These are phyloP conservation scores for Trichoderma gamsii DNA, from an alignment of 495 filamentous ascomycete species.

Conservation along the genomic window DNA sequence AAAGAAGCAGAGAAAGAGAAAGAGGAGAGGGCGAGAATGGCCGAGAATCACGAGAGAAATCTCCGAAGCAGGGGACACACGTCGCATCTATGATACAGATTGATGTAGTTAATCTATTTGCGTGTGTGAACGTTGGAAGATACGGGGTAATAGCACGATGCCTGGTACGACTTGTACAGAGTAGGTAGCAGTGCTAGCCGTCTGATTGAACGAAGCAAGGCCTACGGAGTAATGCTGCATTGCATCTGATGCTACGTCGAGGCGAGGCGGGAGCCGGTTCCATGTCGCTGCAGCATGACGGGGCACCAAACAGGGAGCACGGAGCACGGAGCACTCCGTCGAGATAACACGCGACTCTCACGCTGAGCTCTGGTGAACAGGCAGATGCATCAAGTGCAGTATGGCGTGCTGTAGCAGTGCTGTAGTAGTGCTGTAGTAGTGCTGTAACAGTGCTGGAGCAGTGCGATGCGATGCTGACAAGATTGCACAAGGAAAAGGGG, in stretches of 20 bases:
- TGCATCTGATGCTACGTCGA: background rate
- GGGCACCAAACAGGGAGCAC: background rate
- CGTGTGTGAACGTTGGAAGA: too few species aligned
- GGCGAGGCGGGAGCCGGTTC: background rate
- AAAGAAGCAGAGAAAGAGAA: background rate
- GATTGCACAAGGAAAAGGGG: too few species aligned
- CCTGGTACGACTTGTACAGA: too few species aligned
- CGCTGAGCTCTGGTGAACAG: too few species aligned
- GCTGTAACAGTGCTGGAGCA: too few species aligned
- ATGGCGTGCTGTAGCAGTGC: too few species aligned
- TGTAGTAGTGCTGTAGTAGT: too few species aligned
- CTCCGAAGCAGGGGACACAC: background rate
- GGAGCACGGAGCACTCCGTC: constrained; percentile 7
- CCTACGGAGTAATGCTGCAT: background rate
- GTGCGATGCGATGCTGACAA: too few species aligned
- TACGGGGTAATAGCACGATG: too few species aligned
- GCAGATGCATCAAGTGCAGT: too few species aligned
- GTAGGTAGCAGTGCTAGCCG: background rate
- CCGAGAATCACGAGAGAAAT: background rate
- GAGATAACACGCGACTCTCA: too few species aligned
- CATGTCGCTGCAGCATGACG: background rate
- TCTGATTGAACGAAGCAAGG: background rate
- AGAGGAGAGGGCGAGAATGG: background rate
- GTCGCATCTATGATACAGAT: background rate
- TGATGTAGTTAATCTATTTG: too few species aligned